phyloP scores from a whole-genome alignment of 345 rosid species.

The Camelina hispida region DNA sequence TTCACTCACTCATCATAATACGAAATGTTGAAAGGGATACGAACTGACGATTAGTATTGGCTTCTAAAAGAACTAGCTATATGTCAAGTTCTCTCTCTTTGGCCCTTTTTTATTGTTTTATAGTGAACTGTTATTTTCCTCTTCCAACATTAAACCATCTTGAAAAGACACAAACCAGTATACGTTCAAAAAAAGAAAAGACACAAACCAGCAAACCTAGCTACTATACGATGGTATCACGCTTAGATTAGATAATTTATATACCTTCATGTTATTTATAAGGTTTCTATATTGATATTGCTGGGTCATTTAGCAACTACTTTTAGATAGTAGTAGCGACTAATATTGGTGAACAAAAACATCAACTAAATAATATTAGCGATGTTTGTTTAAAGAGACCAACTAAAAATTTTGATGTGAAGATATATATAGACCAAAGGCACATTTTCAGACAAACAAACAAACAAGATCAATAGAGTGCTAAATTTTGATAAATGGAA shows the following conservation, averaged over 20 bases:
- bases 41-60: neutral
- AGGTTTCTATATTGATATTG: neutral
- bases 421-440: neutral
- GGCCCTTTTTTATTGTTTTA: neutral
- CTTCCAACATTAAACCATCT: neutral
- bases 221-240: neutral
- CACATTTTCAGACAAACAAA: conserved; percentile 5
- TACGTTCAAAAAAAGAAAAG: neutral
- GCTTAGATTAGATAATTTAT: too few relatives aligned
- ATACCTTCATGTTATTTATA: neutral
- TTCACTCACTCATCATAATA: neutral
- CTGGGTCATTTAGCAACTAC: neutral
- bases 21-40: neutral
- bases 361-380: too few relatives aligned
- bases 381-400: too few relatives aligned
- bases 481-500: neutral
- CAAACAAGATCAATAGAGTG: neutral
- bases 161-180: neutral
- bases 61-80: neutral
- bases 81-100: neutral
- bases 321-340: neutral
- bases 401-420: neutral
- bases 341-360: neutral
- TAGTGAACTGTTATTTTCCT: neutral
- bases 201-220: neutral